Percentiles rank a stretch among this genome's conserved stretches.
Evolutionary conservation across 306 rosid genomes (phyloP).

Genomic region (Astragalus membranaceus): DNA sequence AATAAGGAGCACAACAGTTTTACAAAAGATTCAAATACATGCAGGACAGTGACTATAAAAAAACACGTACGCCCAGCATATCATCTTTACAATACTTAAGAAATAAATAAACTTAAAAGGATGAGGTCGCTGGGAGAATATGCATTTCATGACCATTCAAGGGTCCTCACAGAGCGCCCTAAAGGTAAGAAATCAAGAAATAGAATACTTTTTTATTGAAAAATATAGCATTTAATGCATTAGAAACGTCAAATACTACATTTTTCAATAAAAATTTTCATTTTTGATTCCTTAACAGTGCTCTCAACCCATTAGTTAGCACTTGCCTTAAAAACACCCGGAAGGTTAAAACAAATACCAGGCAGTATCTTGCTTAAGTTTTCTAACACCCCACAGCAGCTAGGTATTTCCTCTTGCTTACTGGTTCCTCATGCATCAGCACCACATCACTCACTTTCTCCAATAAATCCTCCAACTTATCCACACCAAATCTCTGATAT

Average conservation of each 20-base stretch:
- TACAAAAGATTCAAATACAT: slow-evolving; percentile 31
- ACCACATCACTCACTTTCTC: slow-evolving; percentile 73
- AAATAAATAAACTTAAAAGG: slow-evolving; percentile 1
- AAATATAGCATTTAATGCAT: background rate
- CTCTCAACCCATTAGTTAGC: background rate
- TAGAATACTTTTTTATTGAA: background rate
- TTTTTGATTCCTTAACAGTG: background rate
- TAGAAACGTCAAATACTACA: background rate
- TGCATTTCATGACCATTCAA: slow-evolving; percentile 5
- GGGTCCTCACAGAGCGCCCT: background rate
- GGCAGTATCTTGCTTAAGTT: background rate
- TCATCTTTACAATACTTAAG: slow-evolving; percentile 4
- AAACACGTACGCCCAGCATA: slow-evolving; percentile 39
- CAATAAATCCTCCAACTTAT: slow-evolving; percentile 66
- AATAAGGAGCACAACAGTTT: slow-evolving; percentile 27
- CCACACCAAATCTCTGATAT: slow-evolving; percentile 53
- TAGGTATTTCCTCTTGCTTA: slow-evolving; percentile 64
- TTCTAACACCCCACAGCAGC: slow-evolving; percentile 54
- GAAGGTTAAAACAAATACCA: slow-evolving; percentile 10
- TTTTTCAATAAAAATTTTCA: background rate
- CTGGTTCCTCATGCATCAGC: slow-evolving; percentile 70
- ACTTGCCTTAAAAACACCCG: slow-evolving; percentile 26
- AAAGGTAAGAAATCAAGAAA: background rate
- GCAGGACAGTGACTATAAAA: slow-evolving; percentile 47
- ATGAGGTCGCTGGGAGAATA: slow-evolving; percentile 18